Conservation (phyloP, 2,329 filamentous ascomycete species). For the Cladosporium sp. region DNA sequence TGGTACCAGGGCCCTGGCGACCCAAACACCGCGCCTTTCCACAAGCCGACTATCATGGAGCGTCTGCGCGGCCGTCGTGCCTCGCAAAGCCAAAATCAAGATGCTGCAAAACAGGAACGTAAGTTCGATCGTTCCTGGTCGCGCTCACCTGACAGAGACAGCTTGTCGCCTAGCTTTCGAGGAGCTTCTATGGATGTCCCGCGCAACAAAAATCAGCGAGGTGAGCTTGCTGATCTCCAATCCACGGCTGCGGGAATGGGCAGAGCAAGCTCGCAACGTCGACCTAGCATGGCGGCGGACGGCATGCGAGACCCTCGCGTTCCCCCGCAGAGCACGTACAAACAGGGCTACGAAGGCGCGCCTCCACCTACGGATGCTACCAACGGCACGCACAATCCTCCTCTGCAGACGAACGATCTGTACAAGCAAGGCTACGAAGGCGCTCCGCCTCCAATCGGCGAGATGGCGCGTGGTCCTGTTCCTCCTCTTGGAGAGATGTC, state of each 20-base stretch:
- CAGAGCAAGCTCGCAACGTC: constrained; percentile 9
- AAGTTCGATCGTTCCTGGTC: constrained; percentile 22
- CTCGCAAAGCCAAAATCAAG: constrained; percentile 20
- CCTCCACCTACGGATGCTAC: constrained; percentile 28
- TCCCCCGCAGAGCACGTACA: constrained; percentile 21
- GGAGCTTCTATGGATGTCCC: constrained; percentile 7
- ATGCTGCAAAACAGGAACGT: constrained; percentile 20
- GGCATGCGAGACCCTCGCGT: constrained; percentile 15
- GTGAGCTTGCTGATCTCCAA: constrained; percentile 18
- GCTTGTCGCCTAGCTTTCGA: constrained; percentile 18
- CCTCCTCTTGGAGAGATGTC: neutral
- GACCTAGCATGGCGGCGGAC: constrained; percentile 5
- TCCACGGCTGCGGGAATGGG: constrained; percentile 20
- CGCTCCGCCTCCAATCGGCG: constrained; percentile 1
- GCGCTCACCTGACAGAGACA: constrained; percentile 21
- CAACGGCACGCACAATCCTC: constrained; percentile 12
- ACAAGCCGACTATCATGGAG: constrained; percentile 26
- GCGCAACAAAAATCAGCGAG: constrained; percentile 10
- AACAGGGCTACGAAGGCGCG: constrained; percentile 28
- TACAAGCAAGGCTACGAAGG: constrained; percentile 29
- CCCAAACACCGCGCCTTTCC: constrained; percentile 29
- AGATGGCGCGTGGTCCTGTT: neutral
- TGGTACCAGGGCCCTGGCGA: constrained; percentile 43
- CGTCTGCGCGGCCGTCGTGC: constrained; percentile 23
- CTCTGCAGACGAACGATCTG: constrained; percentile 16